Base-by-base conservation (phyloP, 257 asterid genomes). In the Nicotiana obtusifolia region DNA sequence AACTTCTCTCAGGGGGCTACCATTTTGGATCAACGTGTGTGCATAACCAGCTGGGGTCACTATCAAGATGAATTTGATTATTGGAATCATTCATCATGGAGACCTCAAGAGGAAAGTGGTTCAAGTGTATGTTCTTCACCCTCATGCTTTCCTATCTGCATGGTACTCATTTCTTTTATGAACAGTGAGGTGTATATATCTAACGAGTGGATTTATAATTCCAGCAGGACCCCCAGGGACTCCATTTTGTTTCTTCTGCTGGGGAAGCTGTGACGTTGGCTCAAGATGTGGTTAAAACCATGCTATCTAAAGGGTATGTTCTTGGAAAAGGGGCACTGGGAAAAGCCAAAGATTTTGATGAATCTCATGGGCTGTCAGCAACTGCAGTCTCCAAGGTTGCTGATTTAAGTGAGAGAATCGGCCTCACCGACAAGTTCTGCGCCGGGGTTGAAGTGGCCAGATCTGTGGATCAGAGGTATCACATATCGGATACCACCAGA, bases 381-480 rank as follows among this genome's bases (percentile, higher is more conserved):
- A 91, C 95, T 75, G 98, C 99, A 81, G 93, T 86, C n/a, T 95
- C 97, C 87, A 92, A 91, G 86, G 97, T 94, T 57, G 94, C 98
- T 16, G 98, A 92, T 82, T 64, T 96, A 83, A 92, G 97, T 20
- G 96, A 90, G 59, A 92, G 90, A 84, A 83, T 88, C 7, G 99
- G 99, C 62, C 86, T 96, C 54, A 89, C 99, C 0, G 90, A 93
- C 33, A 96, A 96, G 89, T 62, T 96, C 60, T 89, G 84, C 64
- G 97, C 97, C 1, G 97, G 98, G 82, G 91, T 94, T 4, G 99
- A 92, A 86, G 93, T 89, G 4, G 98, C 88, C 3, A 90, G 89
- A 81, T 87, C 87, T 0, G 87, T 93, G 61, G 91, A 96, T 64
- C 90, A 91, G 81, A 88, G 85, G 81, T 96, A 90, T 89, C 92